Evolutionary conservation across 108 stramenopile genomes (phyloP).

Genomic region (Stephanodiscus triporus): DNA sequence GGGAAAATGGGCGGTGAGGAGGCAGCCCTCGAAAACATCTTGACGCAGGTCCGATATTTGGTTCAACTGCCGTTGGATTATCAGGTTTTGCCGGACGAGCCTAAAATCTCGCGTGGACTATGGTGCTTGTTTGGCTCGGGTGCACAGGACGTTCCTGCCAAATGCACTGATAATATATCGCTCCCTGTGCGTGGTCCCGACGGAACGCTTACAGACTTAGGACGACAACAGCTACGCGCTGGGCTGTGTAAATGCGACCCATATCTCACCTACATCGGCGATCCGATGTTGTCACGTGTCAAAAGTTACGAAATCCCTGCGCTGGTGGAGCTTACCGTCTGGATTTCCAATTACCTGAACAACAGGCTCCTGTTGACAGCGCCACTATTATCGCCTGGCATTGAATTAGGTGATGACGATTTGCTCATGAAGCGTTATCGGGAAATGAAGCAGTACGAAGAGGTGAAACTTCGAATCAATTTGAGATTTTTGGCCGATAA

Average conservation of each 20-base stretch:
- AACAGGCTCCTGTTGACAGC: constrained; percentile 50
- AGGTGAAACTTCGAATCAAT: constrained; percentile 63
- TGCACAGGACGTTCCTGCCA: constrained; percentile 1
- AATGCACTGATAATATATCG: constrained; percentile 2
- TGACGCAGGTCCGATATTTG: constrained; percentile 61
- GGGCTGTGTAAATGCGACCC: constrained; percentile 69
- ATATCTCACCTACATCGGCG: constrained; percentile 73
- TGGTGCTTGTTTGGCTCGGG: constrained; percentile 24
- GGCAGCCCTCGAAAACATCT: constrained; percentile 47
- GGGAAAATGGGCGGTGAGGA: constrained; percentile 62
- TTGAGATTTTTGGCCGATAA: constrained; percentile 82
- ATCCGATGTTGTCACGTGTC: constrained; percentile 58
- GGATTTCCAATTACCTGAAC: constrained; percentile 60
- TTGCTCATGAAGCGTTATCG: constrained; percentile 22
- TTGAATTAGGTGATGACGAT: constrained; percentile 17
- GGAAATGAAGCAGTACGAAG: constrained; percentile 48
- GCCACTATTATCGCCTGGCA: not conserved
- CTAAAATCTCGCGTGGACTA: not conserved
- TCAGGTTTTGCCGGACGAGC: constrained; percentile 47
- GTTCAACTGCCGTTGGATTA: constrained; percentile 67
- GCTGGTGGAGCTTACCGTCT: constrained; percentile 56
- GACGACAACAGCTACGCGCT: constrained; percentile 51
- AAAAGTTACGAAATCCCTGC: constrained; percentile 68
- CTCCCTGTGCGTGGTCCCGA: constrained; percentile 44
- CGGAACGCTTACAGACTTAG: constrained; percentile 65